phyloP scores from a whole-genome alignment of 2,329 filamentous ascomycete species.

The Alternaria brassicicola region DNA sequence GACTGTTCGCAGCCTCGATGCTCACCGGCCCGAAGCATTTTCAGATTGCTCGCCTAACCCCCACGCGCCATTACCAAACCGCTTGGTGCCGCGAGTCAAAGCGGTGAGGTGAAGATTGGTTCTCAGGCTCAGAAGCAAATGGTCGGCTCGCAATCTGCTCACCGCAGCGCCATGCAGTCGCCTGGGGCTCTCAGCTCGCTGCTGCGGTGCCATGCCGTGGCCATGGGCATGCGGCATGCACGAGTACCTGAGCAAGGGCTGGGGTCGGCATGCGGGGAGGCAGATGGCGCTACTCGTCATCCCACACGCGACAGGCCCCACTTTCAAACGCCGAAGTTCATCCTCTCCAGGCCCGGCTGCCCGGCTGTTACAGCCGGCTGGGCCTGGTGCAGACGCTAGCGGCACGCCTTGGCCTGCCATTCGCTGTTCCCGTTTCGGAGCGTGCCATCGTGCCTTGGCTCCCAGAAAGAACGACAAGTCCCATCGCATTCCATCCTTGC shows the following conservation, averaged over 20 bases:
- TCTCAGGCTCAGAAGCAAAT: background rate
- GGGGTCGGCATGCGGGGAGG: slow-evolving; percentile 43
- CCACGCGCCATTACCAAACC: slow-evolving; percentile 48
- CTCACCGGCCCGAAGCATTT: slow-evolving; percentile 19
- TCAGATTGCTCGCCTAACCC: slow-evolving; percentile 30
- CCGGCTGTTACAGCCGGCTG: slow-evolving; percentile 25
- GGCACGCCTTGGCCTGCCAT: slow-evolving; percentile 20
- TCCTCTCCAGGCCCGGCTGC: slow-evolving; percentile 19
- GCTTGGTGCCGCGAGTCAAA: slow-evolving; percentile 12
- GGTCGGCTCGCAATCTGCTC: background rate
- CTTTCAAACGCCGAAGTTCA: slow-evolving; percentile 44
- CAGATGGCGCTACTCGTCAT: slow-evolving; percentile 35
- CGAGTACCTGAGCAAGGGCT: slow-evolving; percentile 38
- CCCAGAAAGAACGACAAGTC: slow-evolving; percentile 27
- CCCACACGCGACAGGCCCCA: slow-evolving; percentile 38
- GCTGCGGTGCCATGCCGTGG: slow-evolving; percentile 2
- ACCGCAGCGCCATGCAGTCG: background rate
- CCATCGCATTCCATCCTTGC: slow-evolving; percentile 42
- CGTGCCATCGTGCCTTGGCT: slow-evolving; percentile 40
- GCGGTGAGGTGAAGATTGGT: slow-evolving; percentile 5
- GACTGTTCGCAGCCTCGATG: slow-evolving; percentile 15
- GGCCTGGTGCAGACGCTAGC: slow-evolving; percentile 17
- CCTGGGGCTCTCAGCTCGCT: background rate
- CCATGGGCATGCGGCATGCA: slow-evolving; percentile 28
- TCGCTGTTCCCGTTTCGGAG: slow-evolving; percentile 31